Percentiles rank a stretch among this genome's conserved stretches.
phyloP scores from a whole-genome alignment of 2,329 filamentous ascomycete species.

The Aspergillus vadensis region DNA sequence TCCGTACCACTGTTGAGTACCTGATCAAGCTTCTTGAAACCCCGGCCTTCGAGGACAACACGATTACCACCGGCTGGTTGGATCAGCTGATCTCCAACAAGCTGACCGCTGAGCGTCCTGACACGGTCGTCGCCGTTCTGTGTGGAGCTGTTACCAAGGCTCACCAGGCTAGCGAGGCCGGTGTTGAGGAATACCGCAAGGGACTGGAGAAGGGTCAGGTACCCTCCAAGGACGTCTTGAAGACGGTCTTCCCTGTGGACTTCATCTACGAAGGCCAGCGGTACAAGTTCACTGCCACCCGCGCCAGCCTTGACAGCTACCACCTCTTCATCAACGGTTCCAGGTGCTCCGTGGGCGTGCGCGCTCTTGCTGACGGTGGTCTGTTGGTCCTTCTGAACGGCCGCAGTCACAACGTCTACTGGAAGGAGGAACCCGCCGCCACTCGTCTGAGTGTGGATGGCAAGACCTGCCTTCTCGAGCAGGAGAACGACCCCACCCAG shows the following conservation, averaged over 20 bases:
- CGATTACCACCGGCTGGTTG: conserved; percentile 97
- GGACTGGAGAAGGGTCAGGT: conserved; percentile 97
- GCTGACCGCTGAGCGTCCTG: conserved; percentile 91
- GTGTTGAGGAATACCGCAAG: conserved; percentile 80
- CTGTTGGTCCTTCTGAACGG: conserved; percentile 87
- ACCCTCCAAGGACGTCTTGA: conserved; percentile 91
- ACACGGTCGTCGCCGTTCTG: conserved; percentile 89
- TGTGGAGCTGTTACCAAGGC: conserved; percentile 95
- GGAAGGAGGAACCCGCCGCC: conserved; percentile 97
- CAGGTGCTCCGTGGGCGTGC: conserved; percentile 89
- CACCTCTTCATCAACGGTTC: conserved; percentile 99
- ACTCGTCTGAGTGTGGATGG: conserved; percentile 94
- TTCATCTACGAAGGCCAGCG: conserved; percentile 97
- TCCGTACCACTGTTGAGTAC: conserved; percentile 97
- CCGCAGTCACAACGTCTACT: conserved; percentile 97
- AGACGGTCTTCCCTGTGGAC: conserved; percentile 95
- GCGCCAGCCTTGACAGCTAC: conserved; percentile 90
- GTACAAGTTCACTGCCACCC: conserved; percentile 97
- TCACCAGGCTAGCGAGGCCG: conserved; percentile 88
- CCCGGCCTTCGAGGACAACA: conserved; percentile 97
- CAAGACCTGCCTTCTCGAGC: conserved; percentile 96
- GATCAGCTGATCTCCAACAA: conserved; percentile 98
- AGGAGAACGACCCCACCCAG: conserved; percentile 98
- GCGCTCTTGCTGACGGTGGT: conserved; percentile 90
- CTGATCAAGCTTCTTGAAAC: conserved; percentile 98